Evolutionary conservation across 805 yeast genomes (phyloP).

Genomic region (Cyberlindnera xylosilytica): DNA sequence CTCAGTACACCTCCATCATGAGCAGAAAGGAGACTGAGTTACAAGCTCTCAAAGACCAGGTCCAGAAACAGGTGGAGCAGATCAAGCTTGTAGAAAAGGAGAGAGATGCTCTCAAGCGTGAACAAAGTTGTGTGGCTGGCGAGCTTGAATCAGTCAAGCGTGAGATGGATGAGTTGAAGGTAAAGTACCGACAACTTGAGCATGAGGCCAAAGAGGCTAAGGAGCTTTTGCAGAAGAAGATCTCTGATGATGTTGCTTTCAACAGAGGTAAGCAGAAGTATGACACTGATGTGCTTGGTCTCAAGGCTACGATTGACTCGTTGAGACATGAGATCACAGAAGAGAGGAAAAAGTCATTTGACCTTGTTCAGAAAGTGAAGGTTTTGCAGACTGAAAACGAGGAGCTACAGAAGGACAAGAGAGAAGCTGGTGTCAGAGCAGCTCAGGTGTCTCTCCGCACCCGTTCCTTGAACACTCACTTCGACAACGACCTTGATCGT

Average conservation of each 20-base stretch:
- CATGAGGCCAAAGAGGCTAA: slow-evolving; percentile 43
- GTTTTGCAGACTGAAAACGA: slow-evolving; percentile 34
- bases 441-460: slow-evolving; percentile 27
- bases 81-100: slow-evolving; percentile 27
- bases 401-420: slow-evolving; percentile 24
- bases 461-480: slow-evolving; percentile 21
- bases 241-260: slow-evolving; percentile 41
- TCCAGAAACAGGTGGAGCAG: slow-evolving; percentile 27
- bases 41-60: slow-evolving; percentile 26
- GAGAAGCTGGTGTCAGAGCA: slow-evolving; percentile 18
- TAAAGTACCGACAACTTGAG: slow-evolving; percentile 37
- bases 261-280: slow-evolving; percentile 43
- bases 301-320: slow-evolving; percentile 30
- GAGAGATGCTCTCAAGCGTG: slow-evolving; percentile 28
- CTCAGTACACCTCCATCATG: slow-evolving; percentile 34
- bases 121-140: slow-evolving; percentile 25
- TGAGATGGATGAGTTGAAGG: slow-evolving; percentile 25
- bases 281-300: slow-evolving; percentile 37
- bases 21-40: slow-evolving; percentile 36
- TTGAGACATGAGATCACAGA: slow-evolving; percentile 22
- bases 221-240: slow-evolving; percentile 38
- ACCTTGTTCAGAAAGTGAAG: slow-evolving; percentile 26
- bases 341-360: slow-evolving; percentile 30
- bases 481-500: slow-evolving; percentile 23
- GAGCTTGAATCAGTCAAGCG: slow-evolving; percentile 29